Percentiles rank a stretch among this genome's conserved stretches.
Conservation (phyloP, 2,329 filamentous ascomycete genomes). For the Cercospora berteroae region DNA sequence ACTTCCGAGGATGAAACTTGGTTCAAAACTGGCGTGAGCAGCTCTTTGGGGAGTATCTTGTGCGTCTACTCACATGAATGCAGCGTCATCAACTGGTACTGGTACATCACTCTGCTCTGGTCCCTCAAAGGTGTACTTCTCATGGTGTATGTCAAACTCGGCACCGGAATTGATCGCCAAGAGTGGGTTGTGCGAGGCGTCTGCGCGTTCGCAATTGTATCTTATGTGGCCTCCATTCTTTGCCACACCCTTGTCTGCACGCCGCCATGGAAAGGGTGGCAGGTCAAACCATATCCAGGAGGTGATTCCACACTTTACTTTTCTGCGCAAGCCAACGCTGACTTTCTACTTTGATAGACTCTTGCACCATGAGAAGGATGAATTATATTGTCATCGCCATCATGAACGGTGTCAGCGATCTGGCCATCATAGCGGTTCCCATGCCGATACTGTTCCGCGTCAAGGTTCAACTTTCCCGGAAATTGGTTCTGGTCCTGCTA, state of each 20-base stretch:
- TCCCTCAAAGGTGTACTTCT: constrained; percentile 37
- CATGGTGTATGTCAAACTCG: constrained; percentile 35
- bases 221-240: constrained; percentile 34
- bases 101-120: constrained; percentile 39
- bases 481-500: constrained; percentile 52
- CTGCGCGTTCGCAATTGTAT: constrained; percentile 29
- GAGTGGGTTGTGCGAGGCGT: constrained; percentile 28
- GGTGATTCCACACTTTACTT: neutral
- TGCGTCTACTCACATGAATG: constrained; percentile 1
- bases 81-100: constrained; percentile 37
- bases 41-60: no score
- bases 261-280: constrained; percentile 35
- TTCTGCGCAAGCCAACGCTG: neutral
- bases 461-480: constrained; percentile 52
- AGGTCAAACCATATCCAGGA: constrained; percentile 34
- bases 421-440: constrained; percentile 59
- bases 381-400: constrained; percentile 59
- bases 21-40: constrained; percentile 33
- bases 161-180: constrained; percentile 32
- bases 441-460: constrained; percentile 55
- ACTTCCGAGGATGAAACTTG: constrained; percentile 28
- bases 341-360: constrained; percentile 17
- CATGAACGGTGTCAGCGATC: constrained; percentile 60
- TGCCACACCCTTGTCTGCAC: constrained; percentile 36
- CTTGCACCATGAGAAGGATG: constrained; percentile 39